Percentiles rank a stretch among this genome's conserved stretches.
These are phyloP conservation scores for Pyrenopolyporus hunteri DNA, from an alignment of 495 filamentous ascomycete genomes.

Conservation along the genomic window DNA sequence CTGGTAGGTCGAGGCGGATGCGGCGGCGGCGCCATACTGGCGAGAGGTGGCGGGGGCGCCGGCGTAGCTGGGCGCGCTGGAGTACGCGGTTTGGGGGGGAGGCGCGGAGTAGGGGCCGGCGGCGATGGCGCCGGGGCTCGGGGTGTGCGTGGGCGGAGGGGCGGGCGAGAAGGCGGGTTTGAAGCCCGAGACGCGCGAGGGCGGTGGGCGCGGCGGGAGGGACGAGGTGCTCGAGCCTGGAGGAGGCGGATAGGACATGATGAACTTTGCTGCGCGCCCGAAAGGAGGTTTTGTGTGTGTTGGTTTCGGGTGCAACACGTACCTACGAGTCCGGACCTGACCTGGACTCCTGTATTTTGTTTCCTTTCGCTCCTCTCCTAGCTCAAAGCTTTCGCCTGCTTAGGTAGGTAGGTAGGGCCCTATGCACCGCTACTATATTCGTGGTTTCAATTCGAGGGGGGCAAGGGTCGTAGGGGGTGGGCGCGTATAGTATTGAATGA, in stretches of 20 bases:
- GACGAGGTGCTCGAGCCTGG: conserved; percentile 76
- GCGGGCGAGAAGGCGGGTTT: conserved; percentile 63
- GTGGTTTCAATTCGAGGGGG: conserved; percentile 7
- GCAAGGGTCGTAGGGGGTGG: not conserved
- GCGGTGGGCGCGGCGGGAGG: conserved; percentile 84
- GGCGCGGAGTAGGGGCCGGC: conserved; percentile 41
- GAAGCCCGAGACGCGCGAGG: conserved; percentile 63
- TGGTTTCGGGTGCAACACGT: conserved; percentile 49
- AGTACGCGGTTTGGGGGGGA: conserved; percentile 44
- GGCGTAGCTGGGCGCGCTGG: conserved; percentile 47
- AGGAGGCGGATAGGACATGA: conserved; percentile 94
- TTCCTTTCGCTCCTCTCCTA: not conserved
- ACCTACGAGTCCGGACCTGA: conserved; percentile 52
- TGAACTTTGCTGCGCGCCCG: conserved; percentile 68
- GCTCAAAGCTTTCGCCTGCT: not conserved
- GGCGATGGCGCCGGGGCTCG: conserved; percentile 34
- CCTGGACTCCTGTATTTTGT: conserved; percentile 19
- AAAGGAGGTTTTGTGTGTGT: conserved; percentile 28
- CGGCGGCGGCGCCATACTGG: conserved; percentile 45
- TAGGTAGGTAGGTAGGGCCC: too few relatives aligned
- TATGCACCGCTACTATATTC: too few relatives aligned
- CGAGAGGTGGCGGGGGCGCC: conserved; percentile 37
- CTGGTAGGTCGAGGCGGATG: conserved; percentile 45
- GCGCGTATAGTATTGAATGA: too few relatives aligned
- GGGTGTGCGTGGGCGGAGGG: conserved; percentile 40